Evolutionary conservation across 768 basidiomycete genomes (phyloP).

Genomic region (Suillus bovinus): DNA sequence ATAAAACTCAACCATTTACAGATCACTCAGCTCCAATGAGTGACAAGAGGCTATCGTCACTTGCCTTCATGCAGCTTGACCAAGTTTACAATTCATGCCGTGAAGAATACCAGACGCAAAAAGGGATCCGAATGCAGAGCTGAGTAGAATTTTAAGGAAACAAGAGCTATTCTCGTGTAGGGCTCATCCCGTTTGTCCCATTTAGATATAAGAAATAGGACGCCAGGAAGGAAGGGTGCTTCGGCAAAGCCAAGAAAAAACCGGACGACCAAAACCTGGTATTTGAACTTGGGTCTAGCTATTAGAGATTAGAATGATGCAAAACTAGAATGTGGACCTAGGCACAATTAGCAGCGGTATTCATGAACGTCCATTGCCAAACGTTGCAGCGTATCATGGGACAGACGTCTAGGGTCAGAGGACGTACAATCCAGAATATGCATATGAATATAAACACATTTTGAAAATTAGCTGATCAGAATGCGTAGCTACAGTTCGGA

Average conservation of each 20-base stretch:
- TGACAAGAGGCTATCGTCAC: slow-evolving; percentile 11
- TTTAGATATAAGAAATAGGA: not conserved
- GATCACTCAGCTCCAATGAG: not conserved
- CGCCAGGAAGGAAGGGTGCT: slow-evolving; percentile 30
- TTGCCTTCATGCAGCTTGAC: slow-evolving; percentile 40
- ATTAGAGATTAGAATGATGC: not conserved
- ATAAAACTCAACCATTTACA: slow-evolving; percentile 6
- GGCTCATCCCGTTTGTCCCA: not conserved
- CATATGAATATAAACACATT: not conserved
- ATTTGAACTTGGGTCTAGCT: slow-evolving; percentile 11
- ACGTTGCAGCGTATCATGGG: not conserved
- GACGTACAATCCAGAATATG: not conserved
- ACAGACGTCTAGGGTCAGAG: not conserved
- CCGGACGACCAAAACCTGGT: slow-evolving; percentile 33
- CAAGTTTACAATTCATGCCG: slow-evolving; percentile 29
- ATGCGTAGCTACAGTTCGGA: too few relatives aligned
- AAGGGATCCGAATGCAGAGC: slow-evolving; percentile 48
- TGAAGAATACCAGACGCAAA: slow-evolving; percentile 45
- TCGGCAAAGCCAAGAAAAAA: slow-evolving; percentile 44
- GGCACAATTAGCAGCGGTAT: not conserved
- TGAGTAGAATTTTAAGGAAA: slow-evolving; percentile 40
- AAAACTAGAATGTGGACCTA: slow-evolving; percentile 1
- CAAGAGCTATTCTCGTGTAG: slow-evolving; percentile 28
- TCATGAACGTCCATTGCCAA: not conserved
- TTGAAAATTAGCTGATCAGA: not conserved